Evolutionary conservation across 768 basidiomycete species (phyloP), one percentile per base, ranked within the genome.

Genomic region (Tylopilus felleus): DNA sequence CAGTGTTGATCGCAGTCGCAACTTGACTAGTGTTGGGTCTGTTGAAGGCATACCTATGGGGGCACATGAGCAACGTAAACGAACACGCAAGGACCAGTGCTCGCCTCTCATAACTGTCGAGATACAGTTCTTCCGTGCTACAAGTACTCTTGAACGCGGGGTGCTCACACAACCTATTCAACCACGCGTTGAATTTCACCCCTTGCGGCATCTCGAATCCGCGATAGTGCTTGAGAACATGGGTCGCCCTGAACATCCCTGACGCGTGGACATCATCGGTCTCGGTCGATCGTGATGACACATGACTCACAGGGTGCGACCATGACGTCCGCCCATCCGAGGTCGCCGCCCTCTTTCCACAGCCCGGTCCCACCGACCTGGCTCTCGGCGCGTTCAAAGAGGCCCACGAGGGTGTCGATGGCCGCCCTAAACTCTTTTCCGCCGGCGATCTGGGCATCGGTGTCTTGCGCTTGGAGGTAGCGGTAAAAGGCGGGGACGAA

Each of bases 21-120:
- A 88, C 84, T 60, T 84, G 83, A 60, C 86, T 88, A 5, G 87
- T 88, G 63, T 88, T 85, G 4, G 88, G 85, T 28, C 86, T 75
- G 62, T 90, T 90, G 63, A 81, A 84, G 0, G 88, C 87, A 61
- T 89, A 90, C 63, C 88, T 90, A 55, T 7, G 51, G 8, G 23
- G 31, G n/a, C 19, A 10, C 13, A 43, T 38, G 25, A 47, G 22
- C 21, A 19, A 10, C 36, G 31, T 23, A 9, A 42, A 28, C 19
- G 31, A 31, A 8, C 38, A 38, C 5, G 14, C n/a, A 13, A 46
- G 7, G 19, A 25, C 39, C 16, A 5, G 1, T 16, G 59, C 75
- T 45, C 33, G 80, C 85, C 85, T 75, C 60, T 89, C 87, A 57
- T 89, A 90, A 58, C 83, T 85, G 56, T 86, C 85, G 9, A 87